A percentile compares a stretch with the other conserved stretches of the same genome.
These are phyloP conservation scores for Pterocarpus santalinus DNA, from an alignment of 306 rosid species.

Conservation along the genomic window DNA sequence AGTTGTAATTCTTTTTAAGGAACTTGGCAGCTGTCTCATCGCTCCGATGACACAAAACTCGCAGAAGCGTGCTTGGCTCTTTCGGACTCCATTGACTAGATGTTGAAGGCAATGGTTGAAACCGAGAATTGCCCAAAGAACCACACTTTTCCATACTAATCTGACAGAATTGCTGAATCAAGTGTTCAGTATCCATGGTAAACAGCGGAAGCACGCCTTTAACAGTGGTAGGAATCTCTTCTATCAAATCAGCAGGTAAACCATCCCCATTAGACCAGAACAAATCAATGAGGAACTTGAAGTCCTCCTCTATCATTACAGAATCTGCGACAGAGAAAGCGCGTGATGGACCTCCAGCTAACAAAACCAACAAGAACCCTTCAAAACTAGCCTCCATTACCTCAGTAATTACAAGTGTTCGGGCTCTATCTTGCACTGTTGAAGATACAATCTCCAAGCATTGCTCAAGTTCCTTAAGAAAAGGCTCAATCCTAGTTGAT, in stretches of 20 bases:
- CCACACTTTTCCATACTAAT: slow-evolving; percentile 53
- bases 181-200: slow-evolving; percentile 53
- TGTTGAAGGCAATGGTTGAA: slow-evolving; percentile 78
- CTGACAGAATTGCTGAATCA: slow-evolving; percentile 64
- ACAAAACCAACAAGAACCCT: slow-evolving; percentile 78
- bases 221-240: slow-evolving; percentile 56
- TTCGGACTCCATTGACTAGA: slow-evolving; percentile 69
- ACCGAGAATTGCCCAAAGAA: slow-evolving; percentile 60
- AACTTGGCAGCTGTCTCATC: slow-evolving; percentile 81
- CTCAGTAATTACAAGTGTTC: slow-evolving; percentile 70
- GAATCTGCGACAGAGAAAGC: slow-evolving; percentile 67
- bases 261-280: slow-evolving; percentile 93
- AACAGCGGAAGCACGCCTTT: slow-evolving; percentile 65
- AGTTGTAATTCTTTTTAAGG: slow-evolving; percentile 76
- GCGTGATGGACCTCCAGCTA: slow-evolving; percentile 91
- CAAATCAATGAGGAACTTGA: slow-evolving; percentile 70
- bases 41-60: slow-evolving; percentile 73
- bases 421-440: slow-evolving; percentile 73
- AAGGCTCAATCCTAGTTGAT: slow-evolving; percentile 74
- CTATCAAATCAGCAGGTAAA: slow-evolving; percentile 71
- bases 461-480: slow-evolving; percentile 81
- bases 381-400: slow-evolving; percentile 82
- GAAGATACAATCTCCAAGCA: slow-evolving; percentile 73
- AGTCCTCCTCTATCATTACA: slow-evolving; percentile 72
- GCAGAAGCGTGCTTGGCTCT: slow-evolving; percentile 85